Conservation (phyloP, 163 green algal species). For the Chloromonas sp. region DNA sequence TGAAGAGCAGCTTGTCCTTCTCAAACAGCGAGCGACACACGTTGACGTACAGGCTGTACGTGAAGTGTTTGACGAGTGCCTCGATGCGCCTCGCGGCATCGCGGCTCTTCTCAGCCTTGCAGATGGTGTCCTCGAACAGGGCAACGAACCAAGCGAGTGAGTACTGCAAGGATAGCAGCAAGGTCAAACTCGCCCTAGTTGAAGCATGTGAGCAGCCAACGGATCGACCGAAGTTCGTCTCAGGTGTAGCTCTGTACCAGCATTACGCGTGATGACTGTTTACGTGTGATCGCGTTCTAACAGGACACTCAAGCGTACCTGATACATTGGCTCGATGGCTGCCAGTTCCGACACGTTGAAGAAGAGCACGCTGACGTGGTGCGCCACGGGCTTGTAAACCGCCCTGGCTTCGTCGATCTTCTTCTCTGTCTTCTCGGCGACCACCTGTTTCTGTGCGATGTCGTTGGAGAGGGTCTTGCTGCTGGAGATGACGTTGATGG, state of each 20-base stretch:
- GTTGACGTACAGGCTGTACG: slow-evolving; percentile 64
- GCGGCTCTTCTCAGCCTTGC: slow-evolving; percentile 36
- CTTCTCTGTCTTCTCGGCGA: slow-evolving; percentile 56
- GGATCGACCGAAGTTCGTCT: too few relatives aligned
- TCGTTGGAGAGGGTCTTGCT: slow-evolving; percentile 65
- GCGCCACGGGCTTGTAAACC: slow-evolving; percentile 59
- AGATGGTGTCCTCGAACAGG: slow-evolving; percentile 65
- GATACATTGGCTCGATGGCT: slow-evolving; percentile 82
- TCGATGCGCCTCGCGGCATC: slow-evolving; percentile 46
- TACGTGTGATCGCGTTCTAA: too few relatives aligned
- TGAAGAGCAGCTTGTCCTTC: slow-evolving; percentile 84
- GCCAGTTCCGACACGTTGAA: slow-evolving; percentile 71
- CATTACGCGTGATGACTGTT: too few relatives aligned
- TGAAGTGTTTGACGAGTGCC: slow-evolving; percentile 54
- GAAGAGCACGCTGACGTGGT: slow-evolving; percentile 62
- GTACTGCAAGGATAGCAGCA: slow-evolving; percentile 42
- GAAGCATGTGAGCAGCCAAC: too few relatives aligned
- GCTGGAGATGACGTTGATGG: slow-evolving; percentile 48
- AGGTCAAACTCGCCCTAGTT: background rate
- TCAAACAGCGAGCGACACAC: slow-evolving; percentile 69
- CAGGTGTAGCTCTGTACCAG: too few relatives aligned
- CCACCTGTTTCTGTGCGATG: slow-evolving; percentile 60
- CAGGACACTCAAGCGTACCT: slow-evolving; percentile 19
- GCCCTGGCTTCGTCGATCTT: slow-evolving; percentile 51
- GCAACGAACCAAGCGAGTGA: slow-evolving; percentile 69